Base-by-base conservation (phyloP, 2,329 filamentous ascomycete species). In the Trichoderma sp. region DNA sequence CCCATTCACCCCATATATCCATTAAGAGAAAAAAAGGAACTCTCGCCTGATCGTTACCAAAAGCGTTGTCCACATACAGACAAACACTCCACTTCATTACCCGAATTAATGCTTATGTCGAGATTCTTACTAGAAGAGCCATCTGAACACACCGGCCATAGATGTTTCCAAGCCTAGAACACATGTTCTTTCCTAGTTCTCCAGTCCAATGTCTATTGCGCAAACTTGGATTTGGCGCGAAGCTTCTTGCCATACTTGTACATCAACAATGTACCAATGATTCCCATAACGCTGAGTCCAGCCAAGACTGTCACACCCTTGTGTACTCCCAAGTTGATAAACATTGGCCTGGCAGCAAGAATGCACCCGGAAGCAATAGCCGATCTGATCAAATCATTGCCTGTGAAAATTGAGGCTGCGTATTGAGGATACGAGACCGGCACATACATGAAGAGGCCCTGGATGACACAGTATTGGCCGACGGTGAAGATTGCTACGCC, bases 371-470 rank as follows among this genome's bases (percentile, higher is more conserved):
- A 10, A 19, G 52, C 62, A 47, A 65, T 37, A 33, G 62, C 52
- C 1, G 24, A 33, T 33, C 62, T 27, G 33, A 65, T 57, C 35
- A 57, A n/a, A 4, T 65, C 62, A 5, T 65, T 65, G 35, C 52
- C 62, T 2, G 37, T 57, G 19, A 65, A 65, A 7, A 65, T 56
- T 3, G 55, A 59, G 14, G 56, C 64, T 8, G 55, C 55, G 29
- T 67, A 67, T 21, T 59, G 55, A 11, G 64, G 55, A 35, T 67
- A 67, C 24, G 55, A 47, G 35, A 49, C 37, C 11, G 56, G 64
- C 19, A 59, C 55, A 21, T 67, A 67, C 13, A 60, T 47, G 10
- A 58, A 53, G n/a, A 67, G 37, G 10, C 64, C 53, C 64, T 67
- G 64, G 19, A 52, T 35, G 4, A 60, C 29, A 35, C 29, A 37